Base-by-base conservation (phyloP, 352 stramenopile species). In the Globisporangium sylvaticum region DNA sequence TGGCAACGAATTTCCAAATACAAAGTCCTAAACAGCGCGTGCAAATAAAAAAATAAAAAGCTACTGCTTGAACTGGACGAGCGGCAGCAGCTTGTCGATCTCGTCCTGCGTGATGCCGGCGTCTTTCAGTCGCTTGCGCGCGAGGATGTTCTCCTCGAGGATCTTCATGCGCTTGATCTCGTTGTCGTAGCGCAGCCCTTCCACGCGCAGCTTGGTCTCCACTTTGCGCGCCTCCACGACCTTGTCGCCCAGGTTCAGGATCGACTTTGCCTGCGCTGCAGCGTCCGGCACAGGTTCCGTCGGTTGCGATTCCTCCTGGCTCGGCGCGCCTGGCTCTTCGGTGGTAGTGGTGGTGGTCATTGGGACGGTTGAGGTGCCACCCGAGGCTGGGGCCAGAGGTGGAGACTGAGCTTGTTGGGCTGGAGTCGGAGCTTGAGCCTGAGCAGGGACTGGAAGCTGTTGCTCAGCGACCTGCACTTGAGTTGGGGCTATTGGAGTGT, bases 121-220 rank as follows among this genome's bases (percentile, higher is more conserved):
- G 25, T 69, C 64, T 22, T 69, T 64, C 7, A 69, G 64, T 2
- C 64, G 64, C 57, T 69, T 69, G 64, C 64, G 64, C 22, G 64
- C 64, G 31, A 69, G 64, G 32, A 69, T 59, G 64, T 65, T 64
- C 46, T 69, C 64, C 52, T 69, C 64, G 15, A 69, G 31, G 34
- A 69, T 69, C 44, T 63, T 63, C 56, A 69, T 64, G 31, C 64
- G 64, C 57, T 69, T 69, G 64, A 69, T 58, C 56, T 57, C 46
- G 34, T 69, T 69, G 56, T 69, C 64, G 32, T 69, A 69, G 42
- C 37, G 56, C 56, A 69, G 57, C 0, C 64, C 64, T 52, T 69
- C 64, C 22, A 69, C 64, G 25, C 64, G 64, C 29, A 69, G 46
- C 27, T 69, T 58, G 15, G 32, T 46, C 46, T 69, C 64, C 22